A percentile compares a stretch with the other conserved stretches of the same genome.
phyloP scores from a whole-genome alignment of 2,329 filamentous ascomycete genomes.

The Aureobasidium sp. region DNA sequence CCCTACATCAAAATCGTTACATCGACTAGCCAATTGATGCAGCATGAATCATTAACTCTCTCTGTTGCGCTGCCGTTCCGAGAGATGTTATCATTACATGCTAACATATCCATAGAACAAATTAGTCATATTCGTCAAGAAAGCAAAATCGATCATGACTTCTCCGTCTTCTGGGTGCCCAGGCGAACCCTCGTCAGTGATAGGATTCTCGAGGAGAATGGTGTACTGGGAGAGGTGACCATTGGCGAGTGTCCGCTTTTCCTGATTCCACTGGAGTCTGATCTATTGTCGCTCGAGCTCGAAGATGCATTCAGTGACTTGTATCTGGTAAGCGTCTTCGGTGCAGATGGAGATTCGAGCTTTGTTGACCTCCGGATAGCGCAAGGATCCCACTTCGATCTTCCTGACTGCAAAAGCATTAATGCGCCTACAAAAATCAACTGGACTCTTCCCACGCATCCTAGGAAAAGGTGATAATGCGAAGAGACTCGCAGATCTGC shows the following conservation, averaged over 20 bases:
- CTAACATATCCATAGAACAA: constrained; percentile 63
- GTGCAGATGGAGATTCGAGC: constrained; percentile 25
- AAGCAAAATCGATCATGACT: constrained; percentile 86
- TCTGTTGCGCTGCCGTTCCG: constrained; percentile 5
- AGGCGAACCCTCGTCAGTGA: constrained; percentile 87
- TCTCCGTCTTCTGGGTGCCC: constrained; percentile 94
- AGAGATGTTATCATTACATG: constrained; percentile 30
- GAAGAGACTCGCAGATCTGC: constrained; percentile 75
- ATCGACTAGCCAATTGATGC: constrained; percentile 7
- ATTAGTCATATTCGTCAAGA: constrained; percentile 84
- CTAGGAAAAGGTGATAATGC: constrained; percentile 94
- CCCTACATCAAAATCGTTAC: constrained; percentile 25
- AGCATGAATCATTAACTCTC: constrained; percentile 21
- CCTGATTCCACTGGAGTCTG: constrained; percentile 86
- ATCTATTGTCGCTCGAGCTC: constrained; percentile 84
- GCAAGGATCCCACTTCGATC: constrained; percentile 84
- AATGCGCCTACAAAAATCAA: constrained; percentile 86
- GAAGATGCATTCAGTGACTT: constrained; percentile 81
- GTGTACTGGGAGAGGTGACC: constrained; percentile 85
- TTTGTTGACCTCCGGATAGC: constrained; percentile 23
- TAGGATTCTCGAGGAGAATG: constrained; percentile 83
- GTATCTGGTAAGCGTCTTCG: constrained; percentile 56
- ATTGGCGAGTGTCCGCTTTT: constrained; percentile 80
- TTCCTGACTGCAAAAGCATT: constrained; percentile 84
- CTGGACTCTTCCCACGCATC: constrained; percentile 90